Percentiles rank a stretch among this genome's conserved stretches.
phyloP scores from a whole-genome alignment of 768 basidiomycete species.

The Pilatotrama ljubarskyi region DNA sequence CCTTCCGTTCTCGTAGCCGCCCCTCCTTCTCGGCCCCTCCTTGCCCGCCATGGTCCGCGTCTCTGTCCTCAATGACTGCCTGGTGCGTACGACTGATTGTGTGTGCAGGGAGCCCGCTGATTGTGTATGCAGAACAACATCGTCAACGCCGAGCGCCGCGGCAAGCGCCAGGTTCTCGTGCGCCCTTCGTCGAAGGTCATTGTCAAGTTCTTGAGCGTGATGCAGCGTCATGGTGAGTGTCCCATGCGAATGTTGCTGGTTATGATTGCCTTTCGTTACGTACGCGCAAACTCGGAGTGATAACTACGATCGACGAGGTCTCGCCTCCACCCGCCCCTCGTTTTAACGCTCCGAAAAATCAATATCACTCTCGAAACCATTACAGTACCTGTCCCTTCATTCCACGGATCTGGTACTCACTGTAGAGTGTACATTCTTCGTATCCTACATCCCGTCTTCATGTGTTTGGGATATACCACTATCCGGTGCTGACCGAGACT shows the following conservation, averaged over 20 bases:
- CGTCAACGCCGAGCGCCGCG: constrained; percentile 98
- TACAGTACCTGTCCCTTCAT: constrained; percentile 48
- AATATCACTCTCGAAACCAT: constrained; percentile 57
- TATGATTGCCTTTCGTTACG: background rate
- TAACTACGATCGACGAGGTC: constrained; percentile 81
- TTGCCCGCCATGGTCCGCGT: constrained; percentile 77
- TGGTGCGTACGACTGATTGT: constrained; percentile 33
- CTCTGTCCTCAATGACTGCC: constrained; percentile 79
- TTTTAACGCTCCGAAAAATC: constrained; percentile 85
- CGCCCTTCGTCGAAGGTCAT: constrained; percentile 98
- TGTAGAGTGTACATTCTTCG: constrained; percentile 48
- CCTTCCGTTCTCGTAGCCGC: constrained; percentile 31
- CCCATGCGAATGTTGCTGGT: background rate
- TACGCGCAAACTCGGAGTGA: constrained; percentile 57
- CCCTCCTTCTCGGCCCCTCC: constrained; percentile 16
- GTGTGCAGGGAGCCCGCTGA: constrained; percentile 10
- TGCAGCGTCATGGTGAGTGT: constrained; percentile 95
- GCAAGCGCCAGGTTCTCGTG: constrained; percentile 98
- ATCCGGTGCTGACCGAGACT: background rate
- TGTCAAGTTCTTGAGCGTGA: constrained; percentile 95
- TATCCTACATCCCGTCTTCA: background rate
- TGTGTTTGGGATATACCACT: background rate
- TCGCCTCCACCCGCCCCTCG: constrained; percentile 62
- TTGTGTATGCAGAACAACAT: constrained; percentile 79
- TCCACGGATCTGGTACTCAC: constrained; percentile 53